These are phyloP conservation scores for Cyberlindnera bimundalis DNA, from an alignment of 805 yeast genomes.

Conservation along the genomic window DNA sequence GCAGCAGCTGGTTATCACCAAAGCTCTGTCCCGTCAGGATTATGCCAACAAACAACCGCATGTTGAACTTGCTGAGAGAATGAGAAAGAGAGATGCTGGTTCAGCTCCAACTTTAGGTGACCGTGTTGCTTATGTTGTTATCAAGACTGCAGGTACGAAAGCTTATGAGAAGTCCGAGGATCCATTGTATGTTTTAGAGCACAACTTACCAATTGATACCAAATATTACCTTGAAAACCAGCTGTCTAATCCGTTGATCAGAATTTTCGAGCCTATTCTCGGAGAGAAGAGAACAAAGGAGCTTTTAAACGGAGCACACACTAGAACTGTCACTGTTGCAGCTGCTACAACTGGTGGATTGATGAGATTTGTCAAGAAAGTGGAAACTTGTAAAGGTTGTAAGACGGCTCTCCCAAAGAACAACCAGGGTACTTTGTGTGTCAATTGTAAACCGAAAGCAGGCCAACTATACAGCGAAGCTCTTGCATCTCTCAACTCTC, in stretches of 20 bases:
- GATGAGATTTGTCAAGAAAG: conserved; percentile 87
- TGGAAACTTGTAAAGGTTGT: conserved; percentile 87
- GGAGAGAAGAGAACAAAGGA: conserved; percentile 83
- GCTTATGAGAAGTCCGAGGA: conserved; percentile 97
- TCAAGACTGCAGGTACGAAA: conserved; percentile 73
- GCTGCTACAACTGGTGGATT: conserved; percentile 64
- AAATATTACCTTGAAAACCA: conserved; percentile 92
- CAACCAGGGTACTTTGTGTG: conserved; percentile 74
- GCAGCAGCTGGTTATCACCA: conserved; percentile 90
- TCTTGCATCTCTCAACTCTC: conserved; percentile 69
- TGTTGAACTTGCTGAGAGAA: conserved; percentile 91
- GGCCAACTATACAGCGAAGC: conserved; percentile 82
- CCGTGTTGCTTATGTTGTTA: conserved; percentile 95
- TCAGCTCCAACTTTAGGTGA: conserved; percentile 97
- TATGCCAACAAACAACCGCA: conserved; percentile 97
- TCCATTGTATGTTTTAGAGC: conserved; percentile 88
- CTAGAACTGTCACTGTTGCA: conserved; percentile 65
- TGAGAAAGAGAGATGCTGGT: conserved; percentile 95
- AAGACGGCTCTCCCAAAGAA: conserved; percentile 63
- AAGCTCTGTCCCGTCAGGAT: conserved; percentile 80
- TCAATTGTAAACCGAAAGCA: conserved; percentile 67
- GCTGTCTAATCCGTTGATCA: conserved; percentile 83
- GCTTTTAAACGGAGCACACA: conserved; percentile 78
- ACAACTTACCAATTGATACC: conserved; percentile 90
- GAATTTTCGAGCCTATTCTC: conserved; percentile 92